Base-by-base conservation (phyloP, 208 protist species). In the Acanthamoeba culbertsoni region DNA sequence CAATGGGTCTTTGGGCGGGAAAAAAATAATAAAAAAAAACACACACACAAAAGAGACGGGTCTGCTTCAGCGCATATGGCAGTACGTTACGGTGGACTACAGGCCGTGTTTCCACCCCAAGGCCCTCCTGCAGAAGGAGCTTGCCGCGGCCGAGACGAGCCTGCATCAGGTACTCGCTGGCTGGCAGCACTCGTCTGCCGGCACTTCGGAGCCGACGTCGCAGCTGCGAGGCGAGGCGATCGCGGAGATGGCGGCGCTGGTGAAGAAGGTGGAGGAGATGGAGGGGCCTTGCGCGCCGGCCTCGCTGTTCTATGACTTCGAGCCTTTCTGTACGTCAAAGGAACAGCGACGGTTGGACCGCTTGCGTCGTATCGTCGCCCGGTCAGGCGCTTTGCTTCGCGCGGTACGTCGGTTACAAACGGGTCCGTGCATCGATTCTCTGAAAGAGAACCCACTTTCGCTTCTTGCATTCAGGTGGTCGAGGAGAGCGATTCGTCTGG, bases 21-120 rank as follows among this genome's bases (percentile, higher is more conserved):
- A n/a, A n/a, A n/a, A n/a, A n/a, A n/a, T n/a, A n/a, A n/a, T n/a
- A n/a, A n/a, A n/a, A n/a, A n/a, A n/a, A n/a, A n/a, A n/a, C n/a
- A n/a, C n/a, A n/a, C n/a, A n/a, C n/a, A n/a, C n/a, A n/a, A n/a
- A n/a, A n/a, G 82, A 68, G 18, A 40, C 82, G 16, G 82, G 82
- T 2, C 48, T 90, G 53, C 37, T 90, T n/a, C 53, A 68, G 0
- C 35, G 35, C 57, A 46, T 90, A 10, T 90, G 82, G 82, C 31
- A 90, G 82, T 90, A 45, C 57, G 35, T 90, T 8, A 35, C 53
- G 35, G 82, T 71, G 0, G 82, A 90, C 82, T 90, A 90, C 42
- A 31, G 82, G 7, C 57, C 82, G 33, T 90, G 82, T 51, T 90
- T 90, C 40, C 82, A 90, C 33, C 82, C 82, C 33, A 90, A 71